A percentile compares a stretch with the other conserved stretches of the same genome.
phyloP scores from a whole-genome alignment of 2,329 filamentous ascomycete species.

The Macrophomina phaseolina region DNA sequence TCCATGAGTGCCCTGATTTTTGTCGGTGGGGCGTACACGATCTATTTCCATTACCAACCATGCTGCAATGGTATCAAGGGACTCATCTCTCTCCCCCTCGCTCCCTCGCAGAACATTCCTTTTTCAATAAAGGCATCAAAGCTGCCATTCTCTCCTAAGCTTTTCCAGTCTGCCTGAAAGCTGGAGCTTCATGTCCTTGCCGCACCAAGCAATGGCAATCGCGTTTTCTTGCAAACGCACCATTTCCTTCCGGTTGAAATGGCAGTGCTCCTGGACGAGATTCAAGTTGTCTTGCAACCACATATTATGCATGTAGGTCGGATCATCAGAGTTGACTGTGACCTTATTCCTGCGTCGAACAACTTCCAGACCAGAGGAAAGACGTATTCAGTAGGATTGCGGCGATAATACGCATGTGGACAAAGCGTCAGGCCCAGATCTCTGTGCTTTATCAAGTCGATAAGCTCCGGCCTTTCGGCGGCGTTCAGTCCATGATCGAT shows the following conservation, averaged over 20 bases:
- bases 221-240: constrained; percentile 49
- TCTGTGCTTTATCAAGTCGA: constrained; percentile 40
- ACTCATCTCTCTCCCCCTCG: no score
- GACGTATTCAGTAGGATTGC: constrained; percentile 50
- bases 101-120: no score
- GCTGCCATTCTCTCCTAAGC: background rate
- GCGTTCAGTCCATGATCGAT: constrained; percentile 53
- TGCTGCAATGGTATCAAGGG: no score
- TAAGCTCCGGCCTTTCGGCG: constrained; percentile 42
- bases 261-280: constrained; percentile 50
- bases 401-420: constrained; percentile 50
- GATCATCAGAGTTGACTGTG: constrained; percentile 57
- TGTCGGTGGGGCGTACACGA: no score
- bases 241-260: constrained; percentile 51
- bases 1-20: no score
- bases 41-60: no score
- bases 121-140: background rate
- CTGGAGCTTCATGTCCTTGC: constrained; percentile 43
- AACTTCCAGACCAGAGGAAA: constrained; percentile 53
- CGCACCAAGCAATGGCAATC: constrained; percentile 56
- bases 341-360: constrained; percentile 53
- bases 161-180: constrained; percentile 28
- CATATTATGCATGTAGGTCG: constrained; percentile 57
- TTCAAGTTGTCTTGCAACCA: constrained; percentile 58
- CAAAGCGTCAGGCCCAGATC: constrained; percentile 51